Evolutionary conservation across 75 land plant genomes (phyloP), one percentile per base, ranked within the genome.

Genomic region (Picea sitchensis): DNA sequence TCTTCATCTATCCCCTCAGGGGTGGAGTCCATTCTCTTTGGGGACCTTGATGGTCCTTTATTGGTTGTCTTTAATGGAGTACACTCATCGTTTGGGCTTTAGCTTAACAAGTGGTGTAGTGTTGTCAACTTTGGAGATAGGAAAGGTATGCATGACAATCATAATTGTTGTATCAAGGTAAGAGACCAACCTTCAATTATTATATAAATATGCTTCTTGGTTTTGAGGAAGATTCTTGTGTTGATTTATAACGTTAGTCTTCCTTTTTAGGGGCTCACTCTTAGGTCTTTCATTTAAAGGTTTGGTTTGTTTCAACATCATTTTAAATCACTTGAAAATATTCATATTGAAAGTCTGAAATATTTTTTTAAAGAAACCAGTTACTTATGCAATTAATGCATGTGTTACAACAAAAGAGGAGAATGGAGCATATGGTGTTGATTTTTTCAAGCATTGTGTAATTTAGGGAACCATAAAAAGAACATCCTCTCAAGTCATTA

Each of bases 61-160:
- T 41, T 41, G 44, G 44, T 4, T 41, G 44, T 41, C 44, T 41
- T 41, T 41, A 41, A 41, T 41, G 44, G 44, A 4, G 44, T 4
- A 3, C 4, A 41, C 44, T 41, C 44, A 41, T 4, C 4, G 2
- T 41, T 41, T 41, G 4, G 95, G 94, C 77, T 90, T 97, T 71
- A 98, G 99, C 74, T 98, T 98, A 14, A 95, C 95, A 69, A 98
- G 99, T 59, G 99, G 99, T 51, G 99, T 97, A 74, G 99, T 98
- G 8, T 76, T 93, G 60, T 90, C 99, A 54, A 98, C 99, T 78
- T 94, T 97, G 54, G 98, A 97, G 76, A 94, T 97, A 68, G 99
- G 99, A 60, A 97, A 95, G 83, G 84, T 91, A 60, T 91, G 88
- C 75, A 98, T 98, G 11, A 98, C 99, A 31, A 77, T 85, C 79